Conservation (phyloP, 176 grass and related monocot genomes). For the Zea luxurians region DNA sequence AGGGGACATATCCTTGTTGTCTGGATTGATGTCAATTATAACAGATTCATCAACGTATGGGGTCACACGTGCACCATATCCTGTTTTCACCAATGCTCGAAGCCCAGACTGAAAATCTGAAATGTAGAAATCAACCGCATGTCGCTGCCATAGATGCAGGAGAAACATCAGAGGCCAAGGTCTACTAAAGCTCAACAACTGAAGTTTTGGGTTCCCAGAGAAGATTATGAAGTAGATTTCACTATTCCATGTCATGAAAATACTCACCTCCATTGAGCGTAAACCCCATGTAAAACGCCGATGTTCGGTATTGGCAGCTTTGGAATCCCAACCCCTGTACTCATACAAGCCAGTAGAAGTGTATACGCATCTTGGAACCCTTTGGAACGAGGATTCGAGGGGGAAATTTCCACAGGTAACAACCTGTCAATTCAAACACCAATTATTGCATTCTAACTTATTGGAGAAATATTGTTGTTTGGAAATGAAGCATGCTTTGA, state of each 20-base stretch:
- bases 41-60: slow-evolving; percentile 90
- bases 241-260: neutral
- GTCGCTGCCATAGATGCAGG: slow-evolving; percentile 52
- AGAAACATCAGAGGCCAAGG: slow-evolving; percentile 15
- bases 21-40: slow-evolving; percentile 78
- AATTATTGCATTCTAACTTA: slow-evolving; percentile 16
- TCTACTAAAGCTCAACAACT: slow-evolving; percentile 11
- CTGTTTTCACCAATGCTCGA: slow-evolving; percentile 89
- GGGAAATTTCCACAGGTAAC: slow-evolving; percentile 98
- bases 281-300: too few species aligned
- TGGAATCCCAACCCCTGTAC: too few species aligned
- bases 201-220: neutral
- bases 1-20: slow-evolving; percentile 89
- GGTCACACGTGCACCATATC: slow-evolving; percentile 67
- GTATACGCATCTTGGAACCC: too few species aligned
- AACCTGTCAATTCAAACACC: slow-evolving; percentile 53
- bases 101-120: slow-evolving; percentile 99
- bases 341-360: too few species aligned
- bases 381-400: too few species aligned
- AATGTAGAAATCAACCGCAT: slow-evolving; percentile 96
- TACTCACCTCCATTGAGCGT: too few species aligned
- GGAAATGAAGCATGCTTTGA: neutral
- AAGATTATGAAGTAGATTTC: neutral
- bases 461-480: neutral
- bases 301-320: too few species aligned